Evolutionary conservation across 768 basidiomycete genomes (phyloP).

Genomic region (Pleurotus tuber-regium): DNA sequence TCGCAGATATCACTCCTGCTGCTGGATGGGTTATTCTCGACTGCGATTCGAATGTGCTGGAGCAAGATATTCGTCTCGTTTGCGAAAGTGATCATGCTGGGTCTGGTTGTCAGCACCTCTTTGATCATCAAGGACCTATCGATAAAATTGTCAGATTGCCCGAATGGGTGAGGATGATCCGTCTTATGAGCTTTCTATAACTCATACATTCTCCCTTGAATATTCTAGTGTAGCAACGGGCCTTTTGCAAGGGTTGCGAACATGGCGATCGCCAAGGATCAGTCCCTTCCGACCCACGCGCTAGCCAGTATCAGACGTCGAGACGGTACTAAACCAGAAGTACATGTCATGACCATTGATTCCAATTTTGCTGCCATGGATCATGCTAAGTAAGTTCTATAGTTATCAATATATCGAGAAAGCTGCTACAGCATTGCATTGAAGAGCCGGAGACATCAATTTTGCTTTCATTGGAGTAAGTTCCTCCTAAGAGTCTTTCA

Average conservation of each 20-base stretch:
- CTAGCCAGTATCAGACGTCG: conserved; percentile 22
- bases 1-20: conserved; percentile 7
- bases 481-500: background rate
- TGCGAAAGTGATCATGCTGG: conserved; percentile 10
- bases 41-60: background rate
- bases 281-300: conserved; percentile 28
- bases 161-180: conserved; percentile 37
- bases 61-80: conserved; percentile 2
- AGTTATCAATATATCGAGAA: background rate
- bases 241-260: conserved; percentile 29
- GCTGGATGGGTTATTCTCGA: conserved; percentile 6
- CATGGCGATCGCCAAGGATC: conserved; percentile 35
- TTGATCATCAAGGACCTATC: conserved; percentile 33
- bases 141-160: conserved; percentile 54
- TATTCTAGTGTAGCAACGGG: conserved; percentile 10
- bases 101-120: conserved; percentile 39
- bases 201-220: background rate
- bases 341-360: conserved; percentile 33
- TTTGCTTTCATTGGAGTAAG: conserved; percentile 6
- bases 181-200: background rate
- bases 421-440: background rate
- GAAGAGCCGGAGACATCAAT: background rate
- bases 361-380: conserved; percentile 29
- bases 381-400: conserved; percentile 13
- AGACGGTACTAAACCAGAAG: conserved; percentile 21